Conservation (phyloP, 2,329 filamentous ascomycete genomes). For the Orbilia javanica region DNA sequence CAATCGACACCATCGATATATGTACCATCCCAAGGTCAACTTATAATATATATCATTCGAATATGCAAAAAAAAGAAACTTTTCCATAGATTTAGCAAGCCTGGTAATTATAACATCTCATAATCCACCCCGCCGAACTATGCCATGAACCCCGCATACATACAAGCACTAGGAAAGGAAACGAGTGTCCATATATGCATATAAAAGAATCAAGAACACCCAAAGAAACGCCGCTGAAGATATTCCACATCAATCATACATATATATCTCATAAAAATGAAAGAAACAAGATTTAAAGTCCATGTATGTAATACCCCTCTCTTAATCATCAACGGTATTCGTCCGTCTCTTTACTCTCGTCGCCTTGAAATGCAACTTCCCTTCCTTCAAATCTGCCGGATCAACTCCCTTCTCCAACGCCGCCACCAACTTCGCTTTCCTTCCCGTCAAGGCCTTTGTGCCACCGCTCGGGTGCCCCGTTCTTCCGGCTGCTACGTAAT, state of each 20-base stretch:
- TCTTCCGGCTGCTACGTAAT: constrained; percentile 88
- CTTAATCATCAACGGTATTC: constrained; percentile 50
- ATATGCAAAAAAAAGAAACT: background rate
- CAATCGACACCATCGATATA: no score
- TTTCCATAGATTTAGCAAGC: background rate
- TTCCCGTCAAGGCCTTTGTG: constrained; percentile 78
- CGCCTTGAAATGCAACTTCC: constrained; percentile 97
- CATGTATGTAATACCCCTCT: constrained; percentile 62
- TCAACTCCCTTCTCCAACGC: constrained; percentile 89
- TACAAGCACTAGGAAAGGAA: background rate
- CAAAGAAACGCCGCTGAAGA: constrained; percentile 23
- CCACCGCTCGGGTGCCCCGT: constrained; percentile 67
- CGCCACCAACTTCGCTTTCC: constrained; percentile 83
- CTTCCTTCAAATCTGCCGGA: constrained; percentile 77
- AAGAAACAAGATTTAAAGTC: no score
- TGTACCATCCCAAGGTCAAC: no score
- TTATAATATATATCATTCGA: no score
- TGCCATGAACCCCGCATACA: background rate
- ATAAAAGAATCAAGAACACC: background rate
- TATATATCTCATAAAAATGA: constrained; percentile 12
- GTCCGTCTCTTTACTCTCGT: constrained; percentile 74
- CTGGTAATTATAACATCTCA: constrained; percentile 4
- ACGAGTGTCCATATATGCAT: background rate
- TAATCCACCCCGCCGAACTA: background rate
- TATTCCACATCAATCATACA: constrained; percentile 18